A percentile compares a stretch with the other conserved stretches of the same genome.
Conservation (phyloP, 306 rosid genomes). For the Vigna angularis region DNA sequence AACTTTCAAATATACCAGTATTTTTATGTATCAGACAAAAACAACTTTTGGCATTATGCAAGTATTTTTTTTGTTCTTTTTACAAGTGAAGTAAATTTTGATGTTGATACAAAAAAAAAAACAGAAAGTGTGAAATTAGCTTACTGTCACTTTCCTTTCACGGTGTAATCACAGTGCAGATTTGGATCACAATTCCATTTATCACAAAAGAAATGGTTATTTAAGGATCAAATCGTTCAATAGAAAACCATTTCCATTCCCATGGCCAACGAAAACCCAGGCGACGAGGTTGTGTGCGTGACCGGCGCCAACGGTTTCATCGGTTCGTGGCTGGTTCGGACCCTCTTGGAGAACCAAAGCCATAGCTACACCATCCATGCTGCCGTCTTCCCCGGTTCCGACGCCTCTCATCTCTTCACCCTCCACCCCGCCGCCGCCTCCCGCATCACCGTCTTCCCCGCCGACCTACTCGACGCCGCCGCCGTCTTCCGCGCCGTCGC, state of each 20-base stretch:
- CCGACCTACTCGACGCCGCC: constrained; percentile 59
- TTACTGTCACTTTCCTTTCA: no score
- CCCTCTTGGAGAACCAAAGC: constrained; percentile 51
- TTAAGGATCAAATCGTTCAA: no score
- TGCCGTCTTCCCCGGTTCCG: constrained; percentile 69
- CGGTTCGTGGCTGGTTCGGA: constrained; percentile 76
- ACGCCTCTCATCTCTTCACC: constrained; percentile 64
- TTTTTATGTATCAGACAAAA: background rate
- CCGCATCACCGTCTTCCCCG: constrained; percentile 56
- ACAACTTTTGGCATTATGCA: background rate
- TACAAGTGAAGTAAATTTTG: background rate
- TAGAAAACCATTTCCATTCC: background rate
- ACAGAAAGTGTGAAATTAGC: no score
- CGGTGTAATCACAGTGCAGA: background rate
- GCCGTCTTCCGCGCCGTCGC: constrained; percentile 62
- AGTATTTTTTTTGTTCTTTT: no score
- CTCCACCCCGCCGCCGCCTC: constrained; percentile 53
- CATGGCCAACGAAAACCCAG: background rate
- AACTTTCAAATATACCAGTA: no score
- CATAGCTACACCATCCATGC: constrained; percentile 78
- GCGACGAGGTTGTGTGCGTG: constrained; percentile 61
- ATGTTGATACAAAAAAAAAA: background rate
- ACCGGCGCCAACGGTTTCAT: constrained; percentile 95
- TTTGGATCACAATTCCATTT: no score
- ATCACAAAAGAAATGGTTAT: no score